These are phyloP conservation scores for Magnaporthiopsis rhizophila DNA, from an alignment of 2,329 filamentous ascomycete genomes.

Conservation along the genomic window DNA sequence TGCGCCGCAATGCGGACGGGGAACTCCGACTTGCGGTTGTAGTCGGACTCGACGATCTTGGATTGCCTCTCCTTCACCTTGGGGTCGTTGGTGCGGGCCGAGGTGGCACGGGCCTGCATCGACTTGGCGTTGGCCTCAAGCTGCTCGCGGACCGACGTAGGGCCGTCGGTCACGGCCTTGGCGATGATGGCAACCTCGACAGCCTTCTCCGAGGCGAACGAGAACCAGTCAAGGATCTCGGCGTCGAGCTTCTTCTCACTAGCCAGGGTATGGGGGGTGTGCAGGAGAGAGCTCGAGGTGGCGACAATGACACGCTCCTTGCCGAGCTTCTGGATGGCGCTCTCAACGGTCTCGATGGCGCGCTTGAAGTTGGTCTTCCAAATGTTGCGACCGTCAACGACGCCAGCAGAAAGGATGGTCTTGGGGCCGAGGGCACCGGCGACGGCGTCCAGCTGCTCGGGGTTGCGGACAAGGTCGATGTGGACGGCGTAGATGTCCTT, in stretches of 20 bases:
- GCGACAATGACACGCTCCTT: conserved; percentile 96
- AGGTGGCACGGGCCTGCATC: conserved; percentile 81
- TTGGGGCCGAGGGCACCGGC: conserved; percentile 74
- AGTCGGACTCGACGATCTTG: conserved; percentile 73
- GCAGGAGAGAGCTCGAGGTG: conserved; percentile 94
- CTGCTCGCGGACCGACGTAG: conserved; percentile 75
- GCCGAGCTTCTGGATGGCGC: conserved; percentile 86
- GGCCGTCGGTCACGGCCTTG: conserved; percentile 92
- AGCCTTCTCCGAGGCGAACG: conserved; percentile 93
- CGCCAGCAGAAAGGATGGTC: conserved; percentile 88
- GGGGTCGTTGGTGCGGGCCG: conserved; percentile 92
- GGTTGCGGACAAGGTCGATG: conserved; percentile 94
- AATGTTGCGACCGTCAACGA: conserved; percentile 98
- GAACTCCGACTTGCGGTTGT: conserved; percentile 92
- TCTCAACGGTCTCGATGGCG: conserved; percentile 85
- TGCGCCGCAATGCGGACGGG: conserved; percentile 76
- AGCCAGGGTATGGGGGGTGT: conserved; percentile 95
- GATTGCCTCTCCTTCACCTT: conserved; percentile 94
- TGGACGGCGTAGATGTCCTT: conserved; percentile 78
- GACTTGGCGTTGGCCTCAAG: conserved; percentile 97
- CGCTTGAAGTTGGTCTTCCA: conserved; percentile 99
- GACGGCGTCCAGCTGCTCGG: conserved; percentile 90
- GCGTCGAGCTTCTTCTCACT: conserved; percentile 97
- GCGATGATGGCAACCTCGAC: conserved; percentile 85
- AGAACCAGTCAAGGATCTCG: conserved; percentile 97